A percentile compares a stretch with the other conserved stretches of the same genome.
phyloP scores from a whole-genome alignment of 208 protist species.

The Acanthamoeba royreba region DNA sequence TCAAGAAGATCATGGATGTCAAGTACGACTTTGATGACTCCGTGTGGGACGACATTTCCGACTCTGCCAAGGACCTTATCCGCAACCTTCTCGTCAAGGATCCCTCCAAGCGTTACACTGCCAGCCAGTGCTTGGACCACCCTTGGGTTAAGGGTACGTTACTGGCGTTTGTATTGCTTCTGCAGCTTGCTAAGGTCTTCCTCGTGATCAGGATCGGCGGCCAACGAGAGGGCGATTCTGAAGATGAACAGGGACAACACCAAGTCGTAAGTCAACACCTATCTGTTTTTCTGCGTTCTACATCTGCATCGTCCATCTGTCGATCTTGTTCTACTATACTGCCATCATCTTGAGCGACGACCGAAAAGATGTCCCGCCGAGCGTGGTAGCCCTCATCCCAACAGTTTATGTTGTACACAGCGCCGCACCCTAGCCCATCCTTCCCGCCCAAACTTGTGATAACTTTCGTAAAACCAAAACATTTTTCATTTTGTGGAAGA shows the following conservation, averaged over 20 bases:
- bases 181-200: background rate
- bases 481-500: no score
- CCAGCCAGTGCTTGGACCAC: conserved; percentile 66
- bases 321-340: no score
- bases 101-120: conserved; percentile 59
- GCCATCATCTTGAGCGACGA: no score
- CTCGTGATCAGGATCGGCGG: background rate
- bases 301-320: no score
- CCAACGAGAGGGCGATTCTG: background rate
- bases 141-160: conserved; percentile 64
- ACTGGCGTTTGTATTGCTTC: background rate
- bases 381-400: no score
- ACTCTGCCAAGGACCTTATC: conserved; percentile 74
- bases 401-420: no score
- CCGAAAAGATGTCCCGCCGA: no score
- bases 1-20: conserved; percentile 63
- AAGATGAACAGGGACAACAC: conserved; percentile 26
- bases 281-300: no score
- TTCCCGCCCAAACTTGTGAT: no score
- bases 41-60: conserved; percentile 50
- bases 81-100: conserved; percentile 66
- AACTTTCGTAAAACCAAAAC: no score
- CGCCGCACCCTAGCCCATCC: no score
- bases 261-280: background rate
- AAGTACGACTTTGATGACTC: conserved; percentile 62